phyloP scores from a whole-genome alignment of 2,329 filamentous ascomycete genomes.

The Fusarium piperis region DNA sequence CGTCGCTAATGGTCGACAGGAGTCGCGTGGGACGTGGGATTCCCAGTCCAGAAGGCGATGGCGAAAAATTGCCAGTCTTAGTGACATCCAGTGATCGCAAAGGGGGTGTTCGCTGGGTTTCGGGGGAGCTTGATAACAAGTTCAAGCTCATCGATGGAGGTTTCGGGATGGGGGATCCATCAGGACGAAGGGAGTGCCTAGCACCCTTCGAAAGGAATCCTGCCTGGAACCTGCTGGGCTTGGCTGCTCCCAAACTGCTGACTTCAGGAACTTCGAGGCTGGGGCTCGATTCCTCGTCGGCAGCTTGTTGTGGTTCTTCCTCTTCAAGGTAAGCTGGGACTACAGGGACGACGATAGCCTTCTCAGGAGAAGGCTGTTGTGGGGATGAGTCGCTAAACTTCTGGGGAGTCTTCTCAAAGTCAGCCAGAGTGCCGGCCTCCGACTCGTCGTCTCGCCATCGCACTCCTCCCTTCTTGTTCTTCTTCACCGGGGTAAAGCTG shows the following conservation, averaged over 20 bases:
- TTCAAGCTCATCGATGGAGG: constrained; percentile 66
- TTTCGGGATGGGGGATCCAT: constrained; percentile 70
- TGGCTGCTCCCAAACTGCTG: constrained; percentile 49
- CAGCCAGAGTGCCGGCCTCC: constrained; percentile 84
- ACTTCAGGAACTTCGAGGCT: constrained; percentile 65
- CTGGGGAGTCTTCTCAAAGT: constrained; percentile 91
- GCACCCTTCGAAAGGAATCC: constrained; percentile 78
- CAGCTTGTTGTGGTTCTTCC: constrained; percentile 14
- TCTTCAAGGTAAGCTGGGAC: constrained; percentile 35
- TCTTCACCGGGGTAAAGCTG: constrained; percentile 84
- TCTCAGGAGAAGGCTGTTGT: constrained; percentile 49
- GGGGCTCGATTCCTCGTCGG: constrained; percentile 63
- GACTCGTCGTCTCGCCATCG: constrained; percentile 92
- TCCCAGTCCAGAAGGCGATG: constrained; percentile 50
- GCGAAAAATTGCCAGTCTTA: constrained; percentile 62
- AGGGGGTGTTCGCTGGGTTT: constrained; percentile 50
- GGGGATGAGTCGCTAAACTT: constrained; percentile 67
- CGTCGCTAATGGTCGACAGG: constrained; percentile 55
- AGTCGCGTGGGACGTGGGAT: constrained; percentile 47
- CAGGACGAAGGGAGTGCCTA: constrained; percentile 51
- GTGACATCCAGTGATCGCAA: constrained; percentile 61
- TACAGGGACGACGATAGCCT: constrained; percentile 47
- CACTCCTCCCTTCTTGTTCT: constrained; percentile 79
- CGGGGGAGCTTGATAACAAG: constrained; percentile 58
- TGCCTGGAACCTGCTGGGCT: constrained; percentile 83